A percentile compares a stretch with the other conserved stretches of the same genome.
phyloP scores from a whole-genome alignment of 2,329 filamentous ascomycete genomes.

The Raffaelea ambrosiae region DNA sequence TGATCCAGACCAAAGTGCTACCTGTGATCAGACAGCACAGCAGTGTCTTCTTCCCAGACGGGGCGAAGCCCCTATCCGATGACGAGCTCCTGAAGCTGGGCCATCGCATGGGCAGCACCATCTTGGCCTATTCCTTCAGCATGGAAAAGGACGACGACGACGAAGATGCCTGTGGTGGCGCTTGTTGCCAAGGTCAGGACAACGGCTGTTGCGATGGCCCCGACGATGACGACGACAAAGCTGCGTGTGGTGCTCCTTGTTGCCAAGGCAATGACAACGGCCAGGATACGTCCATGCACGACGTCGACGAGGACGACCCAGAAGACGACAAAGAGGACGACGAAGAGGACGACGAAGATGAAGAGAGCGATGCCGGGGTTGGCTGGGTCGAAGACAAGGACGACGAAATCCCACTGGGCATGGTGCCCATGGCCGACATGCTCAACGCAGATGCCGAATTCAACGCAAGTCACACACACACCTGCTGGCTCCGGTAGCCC shows the following conservation, averaged over 20 bases:
- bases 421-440: constrained; percentile 87
- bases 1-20: constrained; percentile 51
- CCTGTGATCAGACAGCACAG: constrained; percentile 38
- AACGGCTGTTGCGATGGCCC: constrained; percentile 3
- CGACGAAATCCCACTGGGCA: constrained; percentile 57
- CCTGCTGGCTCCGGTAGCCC: no score
- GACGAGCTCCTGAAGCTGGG: constrained; percentile 43
- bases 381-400: constrained; percentile 59
- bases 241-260: constrained; percentile 6
- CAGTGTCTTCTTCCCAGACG: constrained; percentile 34
- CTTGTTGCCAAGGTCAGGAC: neutral
- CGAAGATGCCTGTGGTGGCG: constrained; percentile 14
- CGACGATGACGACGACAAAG: constrained; percentile 43
- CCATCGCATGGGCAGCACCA: constrained; percentile 76
- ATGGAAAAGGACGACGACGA: constrained; percentile 51
- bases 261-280: no score
- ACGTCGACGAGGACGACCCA: constrained; percentile 20
- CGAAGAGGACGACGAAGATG: constrained; percentile 24
- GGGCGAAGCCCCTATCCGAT: constrained; percentile 27
- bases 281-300: constrained; percentile 12
- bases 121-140: constrained; percentile 83
- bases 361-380: constrained; percentile 50
- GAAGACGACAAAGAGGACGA: constrained; percentile 59
- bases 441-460: constrained; percentile 84
- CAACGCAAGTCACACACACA: no score